Evolutionary conservation across 1,284 basidiomycete genomes (phyloP).

Genomic region (Irpex sp.): DNA sequence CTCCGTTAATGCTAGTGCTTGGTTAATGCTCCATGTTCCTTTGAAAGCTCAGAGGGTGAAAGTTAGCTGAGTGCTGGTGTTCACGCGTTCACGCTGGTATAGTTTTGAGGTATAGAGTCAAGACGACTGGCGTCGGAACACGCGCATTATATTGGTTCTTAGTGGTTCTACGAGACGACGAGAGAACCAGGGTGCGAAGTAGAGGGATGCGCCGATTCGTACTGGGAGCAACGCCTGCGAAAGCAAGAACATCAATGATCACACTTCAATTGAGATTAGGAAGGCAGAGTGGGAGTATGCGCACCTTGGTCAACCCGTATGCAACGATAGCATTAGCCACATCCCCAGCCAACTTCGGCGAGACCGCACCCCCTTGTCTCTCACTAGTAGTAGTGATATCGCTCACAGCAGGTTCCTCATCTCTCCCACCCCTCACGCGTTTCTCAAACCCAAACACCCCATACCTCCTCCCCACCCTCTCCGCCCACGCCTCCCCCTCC

Average conservation of each 20-base stretch:
- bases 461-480: constrained; percentile 72
- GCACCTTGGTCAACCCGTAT: constrained; percentile 82
- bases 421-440: constrained; percentile 24
- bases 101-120: background rate
- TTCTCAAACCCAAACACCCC: constrained; percentile 81
- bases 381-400: background rate
- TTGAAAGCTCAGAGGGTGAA: no score
- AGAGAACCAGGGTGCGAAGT: constrained; percentile 74
- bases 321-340: constrained; percentile 79
- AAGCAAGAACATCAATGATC: background rate
- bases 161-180: constrained; percentile 61
- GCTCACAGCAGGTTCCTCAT: background rate
- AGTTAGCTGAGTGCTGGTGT: no score
- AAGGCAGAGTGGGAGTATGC: constrained; percentile 11
- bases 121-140: constrained; percentile 19
- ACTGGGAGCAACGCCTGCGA: constrained; percentile 72
- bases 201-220: constrained; percentile 73
- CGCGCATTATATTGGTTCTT: constrained; percentile 22
- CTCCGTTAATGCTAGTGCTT: no score
- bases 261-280: background rate
- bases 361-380: constrained; percentile 10
- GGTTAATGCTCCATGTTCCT: no score
- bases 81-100: no score
- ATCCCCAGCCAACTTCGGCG: constrained; percentile 53
- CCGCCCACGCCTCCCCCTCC: constrained; percentile 73